Conservation (phyloP, 257 asterid species). For the Schizonepeta tenuifolia region DNA sequence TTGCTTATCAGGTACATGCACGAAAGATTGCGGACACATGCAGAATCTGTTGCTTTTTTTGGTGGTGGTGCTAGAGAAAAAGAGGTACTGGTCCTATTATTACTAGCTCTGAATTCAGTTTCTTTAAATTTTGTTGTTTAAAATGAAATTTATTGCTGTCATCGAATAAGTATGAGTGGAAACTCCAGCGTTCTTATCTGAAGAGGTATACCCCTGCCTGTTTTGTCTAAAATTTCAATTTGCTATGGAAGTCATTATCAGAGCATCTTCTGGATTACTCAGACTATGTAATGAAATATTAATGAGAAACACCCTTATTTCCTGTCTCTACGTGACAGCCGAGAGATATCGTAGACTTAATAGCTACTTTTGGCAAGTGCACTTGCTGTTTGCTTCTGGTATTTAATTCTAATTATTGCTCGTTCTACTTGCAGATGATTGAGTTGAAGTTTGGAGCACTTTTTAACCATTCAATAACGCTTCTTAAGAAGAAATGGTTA, state of each 20-base stretch:
- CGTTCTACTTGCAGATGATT: conserved; percentile 73
- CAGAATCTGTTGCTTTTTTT: conserved; percentile 98
- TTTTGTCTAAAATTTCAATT: neutral
- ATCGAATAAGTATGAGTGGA: neutral
- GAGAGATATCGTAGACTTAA: conserved; percentile 15
- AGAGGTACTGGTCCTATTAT: conserved; percentile 60
- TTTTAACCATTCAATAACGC: conserved; percentile 72
- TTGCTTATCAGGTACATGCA: conserved; percentile 85
- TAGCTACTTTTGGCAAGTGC: conserved; percentile 24
- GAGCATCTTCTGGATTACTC: conserved; percentile 18
- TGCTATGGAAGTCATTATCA: neutral
- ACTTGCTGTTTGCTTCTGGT: conserved; percentile 5
- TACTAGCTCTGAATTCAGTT: conserved; percentile 21
- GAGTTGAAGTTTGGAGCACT: conserved; percentile 79
- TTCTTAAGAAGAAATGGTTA: conserved; percentile 93
- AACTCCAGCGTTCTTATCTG: conserved; percentile 8
- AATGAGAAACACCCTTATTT: conserved; percentile 19
- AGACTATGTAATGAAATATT: neutral
- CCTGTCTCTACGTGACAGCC: neutral
- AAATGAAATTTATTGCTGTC: conserved; percentile 14
- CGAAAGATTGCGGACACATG: conserved; percentile 98
- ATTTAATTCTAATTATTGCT: conserved; percentile 19
- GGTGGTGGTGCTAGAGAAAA: conserved; percentile 99
- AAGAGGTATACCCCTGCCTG: neutral
- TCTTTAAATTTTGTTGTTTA: neutral